Evolutionary conservation across 306 rosid genomes (phyloP), one percentile per base, ranked within the genome.

Genomic region (Sphenostylis stenocarpa): DNA sequence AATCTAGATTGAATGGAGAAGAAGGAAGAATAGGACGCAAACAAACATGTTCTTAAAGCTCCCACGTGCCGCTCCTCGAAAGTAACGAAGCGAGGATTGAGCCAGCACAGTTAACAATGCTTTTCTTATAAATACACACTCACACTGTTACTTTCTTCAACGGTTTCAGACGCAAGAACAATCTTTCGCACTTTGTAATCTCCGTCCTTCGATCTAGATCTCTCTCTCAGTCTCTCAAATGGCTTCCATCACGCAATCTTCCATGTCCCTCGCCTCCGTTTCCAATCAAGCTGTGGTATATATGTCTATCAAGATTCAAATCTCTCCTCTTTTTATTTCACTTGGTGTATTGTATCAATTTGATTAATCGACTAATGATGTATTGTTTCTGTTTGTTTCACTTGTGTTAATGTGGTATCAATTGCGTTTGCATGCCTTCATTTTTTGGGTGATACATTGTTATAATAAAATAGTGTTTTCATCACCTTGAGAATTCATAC

Each of bases 231-330:
- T 55, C 67, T 34, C 6, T 36, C 5, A 3, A 73, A 83, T 87
- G 92, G 89, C 92, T 0, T 87, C 91, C 29, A 6, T 83, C 6
- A 48, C 84, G 0, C 87, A 72, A 26, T 63, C 90, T 41, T 84
- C 90, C 70, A 49, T 87, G 7, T 79, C 86, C 64, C 41, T 84
- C 67, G 11, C 71, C 16, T 33, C 73, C 8, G 70, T 80, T 9
- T 41, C 88, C 80, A 80, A 56, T 77, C 87, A 51, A 28, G 23
- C 84, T 34, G 47, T 80, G 84, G 94, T 90, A 70, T 65, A 36
- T 36, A 36, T 7, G 3, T 41, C 4, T 41, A 41, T 2, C 14
- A 11, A 39, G 9, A 39, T 39, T 39, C 45, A n/a, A 24, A 6
- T 55, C 38, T 45, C 14, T 7, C 2, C 13, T 45, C 4, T 20